These are phyloP conservation scores for Neoboletus magnificus DNA, from an alignment of 768 basidiomycete genomes.

Conservation along the genomic window DNA sequence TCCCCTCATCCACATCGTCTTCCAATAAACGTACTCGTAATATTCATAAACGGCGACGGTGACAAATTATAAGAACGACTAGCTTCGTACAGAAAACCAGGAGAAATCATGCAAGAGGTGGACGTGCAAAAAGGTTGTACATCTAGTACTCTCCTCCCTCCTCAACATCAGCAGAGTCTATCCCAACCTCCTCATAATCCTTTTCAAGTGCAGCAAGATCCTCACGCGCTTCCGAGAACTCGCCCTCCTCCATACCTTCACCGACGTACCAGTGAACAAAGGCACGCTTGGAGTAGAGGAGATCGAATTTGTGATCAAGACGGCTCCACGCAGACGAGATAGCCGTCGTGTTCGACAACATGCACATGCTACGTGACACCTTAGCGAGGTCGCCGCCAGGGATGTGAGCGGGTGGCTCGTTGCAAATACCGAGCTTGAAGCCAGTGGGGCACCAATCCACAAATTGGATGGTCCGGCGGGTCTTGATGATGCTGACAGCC, in stretches of 20 bases:
- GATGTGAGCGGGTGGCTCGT: constrained; percentile 71
- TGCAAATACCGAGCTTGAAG: constrained; percentile 77
- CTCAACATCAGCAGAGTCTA: constrained; percentile 48
- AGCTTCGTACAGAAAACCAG: constrained; percentile 26
- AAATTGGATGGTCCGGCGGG: constrained; percentile 75
- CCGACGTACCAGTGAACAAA: constrained; percentile 66
- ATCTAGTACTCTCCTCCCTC: constrained; percentile 48
- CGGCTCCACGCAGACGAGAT: constrained; percentile 76
- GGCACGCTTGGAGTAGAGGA: constrained; percentile 67
- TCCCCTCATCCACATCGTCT: too few species aligned
- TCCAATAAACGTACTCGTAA: constrained; percentile 27
- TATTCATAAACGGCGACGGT: constrained; percentile 31
- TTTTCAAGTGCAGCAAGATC: constrained; percentile 99
- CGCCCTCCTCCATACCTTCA: constrained; percentile 86
- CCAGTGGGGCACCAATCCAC: constrained; percentile 81
- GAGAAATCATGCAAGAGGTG: constrained; percentile 17
- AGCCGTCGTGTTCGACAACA: constrained; percentile 73
- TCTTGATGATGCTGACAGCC: constrained; percentile 71
- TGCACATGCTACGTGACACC: constrained; percentile 72
- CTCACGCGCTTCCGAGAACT: constrained; percentile 98
- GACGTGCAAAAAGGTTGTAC: constrained; percentile 4
- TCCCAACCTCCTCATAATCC: constrained; percentile 86
- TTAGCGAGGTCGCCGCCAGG: constrained; percentile 76
- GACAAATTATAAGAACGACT: constrained; percentile 31
- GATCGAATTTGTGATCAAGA: constrained; percentile 74